Percentiles rank a stretch among this genome's conserved stretches.
Conservation (phyloP, 2,329 filamentous ascomycete genomes). For the Clarireedia homoeocarpa region DNA sequence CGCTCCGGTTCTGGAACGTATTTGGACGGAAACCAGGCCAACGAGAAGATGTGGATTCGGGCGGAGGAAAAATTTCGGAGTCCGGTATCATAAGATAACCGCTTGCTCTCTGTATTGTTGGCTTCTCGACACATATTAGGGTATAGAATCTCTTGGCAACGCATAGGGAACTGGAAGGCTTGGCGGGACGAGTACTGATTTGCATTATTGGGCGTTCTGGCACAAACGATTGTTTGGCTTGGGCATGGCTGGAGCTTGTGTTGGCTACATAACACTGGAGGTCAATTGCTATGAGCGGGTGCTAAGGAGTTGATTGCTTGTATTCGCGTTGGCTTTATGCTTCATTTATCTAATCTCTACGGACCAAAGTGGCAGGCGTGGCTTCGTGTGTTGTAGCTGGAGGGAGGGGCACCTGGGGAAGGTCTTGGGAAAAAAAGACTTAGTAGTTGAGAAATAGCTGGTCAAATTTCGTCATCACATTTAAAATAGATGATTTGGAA, state of each 20-base stretch:
- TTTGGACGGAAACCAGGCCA: conserved; percentile 76
- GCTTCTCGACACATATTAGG: background rate
- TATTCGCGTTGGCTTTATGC: background rate
- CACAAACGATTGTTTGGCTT: background rate
- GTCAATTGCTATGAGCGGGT: conserved; percentile 6
- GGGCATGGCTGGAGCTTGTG: conserved; percentile 6
- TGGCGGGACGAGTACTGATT: background rate
- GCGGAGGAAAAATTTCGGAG: conserved; percentile 55
- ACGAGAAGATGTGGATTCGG: conserved; percentile 58
- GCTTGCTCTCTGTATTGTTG: background rate
- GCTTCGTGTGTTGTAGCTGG: too few species aligned
- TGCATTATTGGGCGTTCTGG: conserved; percentile 8
- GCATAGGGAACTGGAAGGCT: background rate
- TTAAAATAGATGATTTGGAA: too few species aligned
- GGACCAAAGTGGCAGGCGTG: background rate
- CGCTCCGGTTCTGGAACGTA: conserved; percentile 90
- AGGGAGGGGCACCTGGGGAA: too few species aligned
- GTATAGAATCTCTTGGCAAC: background rate
- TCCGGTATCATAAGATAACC: conserved; percentile 73
- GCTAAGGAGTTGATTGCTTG: conserved; percentile 7
- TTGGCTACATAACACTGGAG: conserved; percentile 2
- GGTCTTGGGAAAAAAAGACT: too few species aligned
- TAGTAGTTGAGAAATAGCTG: too few species aligned
- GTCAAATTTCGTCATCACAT: too few species aligned
- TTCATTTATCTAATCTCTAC: conserved; percentile 4